Base-by-base conservation (phyloP, 2,329 filamentous ascomycete species). In the Fusarium bactridioides region DNA sequence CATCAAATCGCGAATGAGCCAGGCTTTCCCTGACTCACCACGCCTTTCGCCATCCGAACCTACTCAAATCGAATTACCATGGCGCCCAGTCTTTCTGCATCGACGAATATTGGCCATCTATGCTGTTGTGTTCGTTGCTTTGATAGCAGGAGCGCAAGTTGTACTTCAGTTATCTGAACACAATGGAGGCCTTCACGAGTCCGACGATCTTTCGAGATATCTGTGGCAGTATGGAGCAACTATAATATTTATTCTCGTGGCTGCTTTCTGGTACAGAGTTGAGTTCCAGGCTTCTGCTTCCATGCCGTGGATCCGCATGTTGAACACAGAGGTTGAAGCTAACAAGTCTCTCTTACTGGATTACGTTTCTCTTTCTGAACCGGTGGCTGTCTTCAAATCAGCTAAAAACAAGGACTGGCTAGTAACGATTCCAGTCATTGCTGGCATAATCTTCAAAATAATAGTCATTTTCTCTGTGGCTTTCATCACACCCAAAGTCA, bases 251-350 rank as follows among this genome's bases (percentile, higher is more conserved):
- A 78, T 78, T 8, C 56, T 81, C 0, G 67, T 81, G 21, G 79
- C 80, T 9, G 78, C 76, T 18, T 40, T 79, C 13, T 84, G 82
- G 81, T 71, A 70, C 15, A 77, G 82, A 21, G 81, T 82, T 15
- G 83, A 84, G 53, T 82, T 80, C 59, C 83, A 84, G 64, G 75
- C 80, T n/a, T 81, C 80, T 44, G 70, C 76, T 15, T 73, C 77
- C 2, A 82, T 82, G 38, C 83, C 83, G 3, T 84, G 83, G 83
- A 66, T 79, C 7, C 79, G 79, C 4, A 73, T 84, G 69, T 70
- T 78, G 10, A 76, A 77, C 23, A 78, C 72, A 4, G 74, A 81
- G 15, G 69, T 73, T 10, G 69, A 75, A 31, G 76, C 77, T 18
- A 76, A 81, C 48, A 74, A 75, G 59, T 81, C 80, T 21, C 67